phyloP scores from a whole-genome alignment of 2,329 filamentous ascomycete genomes.

The Ophiostoma tasmaniense region DNA sequence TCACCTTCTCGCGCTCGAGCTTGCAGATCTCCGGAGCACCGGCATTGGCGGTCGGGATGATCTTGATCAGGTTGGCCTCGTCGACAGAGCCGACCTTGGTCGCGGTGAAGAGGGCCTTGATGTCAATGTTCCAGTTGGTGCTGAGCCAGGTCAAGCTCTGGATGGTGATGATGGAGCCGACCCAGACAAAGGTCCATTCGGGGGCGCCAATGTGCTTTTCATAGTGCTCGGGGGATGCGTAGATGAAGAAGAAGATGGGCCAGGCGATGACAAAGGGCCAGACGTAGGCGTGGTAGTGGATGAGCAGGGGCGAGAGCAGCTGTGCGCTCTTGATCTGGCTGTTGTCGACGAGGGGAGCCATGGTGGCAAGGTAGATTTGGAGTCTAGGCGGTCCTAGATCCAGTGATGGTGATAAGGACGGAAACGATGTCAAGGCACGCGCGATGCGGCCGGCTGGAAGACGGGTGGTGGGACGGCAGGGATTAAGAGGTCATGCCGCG shows the following conservation, averaged over 20 bases:
- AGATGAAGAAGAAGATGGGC: slow-evolving; percentile 85
- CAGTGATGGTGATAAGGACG: background rate
- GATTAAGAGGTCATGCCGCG: background rate
- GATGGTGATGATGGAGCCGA: slow-evolving; percentile 74
- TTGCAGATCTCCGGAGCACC: slow-evolving; percentile 81
- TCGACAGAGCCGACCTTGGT: slow-evolving; percentile 60
- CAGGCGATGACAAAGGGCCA: slow-evolving; percentile 90
- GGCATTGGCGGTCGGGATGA: slow-evolving; percentile 82
- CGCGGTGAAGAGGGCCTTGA: slow-evolving; percentile 74
- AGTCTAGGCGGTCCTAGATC: background rate
- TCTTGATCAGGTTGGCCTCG: slow-evolving; percentile 79
- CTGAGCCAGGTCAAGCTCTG: slow-evolving; percentile 90
- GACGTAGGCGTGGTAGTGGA: slow-evolving; percentile 76
- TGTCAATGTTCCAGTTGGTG: slow-evolving; percentile 93
- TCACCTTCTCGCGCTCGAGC: slow-evolving; percentile 59
- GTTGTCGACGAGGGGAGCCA: slow-evolving; percentile 83
- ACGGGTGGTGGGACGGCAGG: background rate
- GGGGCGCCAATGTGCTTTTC: slow-evolving; percentile 84
- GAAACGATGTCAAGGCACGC: slow-evolving; percentile 9
- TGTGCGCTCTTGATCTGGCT: slow-evolving; percentile 80
- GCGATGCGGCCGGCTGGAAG: slow-evolving; percentile 14
- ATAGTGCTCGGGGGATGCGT: slow-evolving; percentile 75
- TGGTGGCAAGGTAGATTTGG: slow-evolving; percentile 25
- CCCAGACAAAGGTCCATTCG: slow-evolving; percentile 97
- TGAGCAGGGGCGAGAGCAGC: slow-evolving; percentile 76